Conservation (phyloP, 108 stramenopile species). For the Epithemia pelagica region DNA sequence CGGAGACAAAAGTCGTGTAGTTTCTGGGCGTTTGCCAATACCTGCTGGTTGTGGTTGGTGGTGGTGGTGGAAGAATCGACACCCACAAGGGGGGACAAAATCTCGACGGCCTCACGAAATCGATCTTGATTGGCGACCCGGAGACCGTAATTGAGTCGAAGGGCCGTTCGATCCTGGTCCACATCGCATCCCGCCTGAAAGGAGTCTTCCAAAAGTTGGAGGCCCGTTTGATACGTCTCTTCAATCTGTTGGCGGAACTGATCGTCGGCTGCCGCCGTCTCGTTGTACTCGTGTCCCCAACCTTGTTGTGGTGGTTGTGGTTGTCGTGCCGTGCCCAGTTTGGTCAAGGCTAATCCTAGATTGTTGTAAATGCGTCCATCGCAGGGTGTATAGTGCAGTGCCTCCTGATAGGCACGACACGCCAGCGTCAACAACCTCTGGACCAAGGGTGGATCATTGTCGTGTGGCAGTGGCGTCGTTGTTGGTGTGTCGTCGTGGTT, state of each 20-base stretch:
- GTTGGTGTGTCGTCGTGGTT: background rate
- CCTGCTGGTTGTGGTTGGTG: background rate
- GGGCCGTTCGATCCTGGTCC: constrained; percentile 23
- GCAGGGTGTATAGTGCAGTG: constrained; percentile 32
- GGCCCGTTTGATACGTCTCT: constrained; percentile 19
- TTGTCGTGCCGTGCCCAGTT: constrained; percentile 9
- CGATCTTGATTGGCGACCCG: constrained; percentile 46
- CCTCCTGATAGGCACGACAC: constrained; percentile 30
- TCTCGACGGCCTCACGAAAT: constrained; percentile 30
- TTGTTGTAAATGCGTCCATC: constrained; percentile 62
- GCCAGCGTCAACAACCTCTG: constrained; percentile 12
- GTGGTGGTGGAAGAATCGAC: background rate
- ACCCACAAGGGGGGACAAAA: constrained; percentile 16
- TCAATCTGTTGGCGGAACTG: background rate
- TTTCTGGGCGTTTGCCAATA: background rate
- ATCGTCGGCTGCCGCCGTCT: background rate
- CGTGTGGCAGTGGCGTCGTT: no score
- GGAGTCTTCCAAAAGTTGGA: constrained; percentile 12
- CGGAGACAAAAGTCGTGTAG: background rate
- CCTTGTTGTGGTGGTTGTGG: background rate
- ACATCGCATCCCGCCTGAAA: constrained; percentile 36
- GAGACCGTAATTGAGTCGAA: constrained; percentile 51
- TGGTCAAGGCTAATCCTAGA: constrained; percentile 35
- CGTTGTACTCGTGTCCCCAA: background rate
- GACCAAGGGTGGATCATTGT: no score